Percentiles rank a stretch among this genome's conserved stretches.
These are phyloP conservation scores for Stagonosporopsis tanaceti DNA, from an alignment of 2,329 filamentous ascomycete species.

Conservation along the genomic window DNA sequence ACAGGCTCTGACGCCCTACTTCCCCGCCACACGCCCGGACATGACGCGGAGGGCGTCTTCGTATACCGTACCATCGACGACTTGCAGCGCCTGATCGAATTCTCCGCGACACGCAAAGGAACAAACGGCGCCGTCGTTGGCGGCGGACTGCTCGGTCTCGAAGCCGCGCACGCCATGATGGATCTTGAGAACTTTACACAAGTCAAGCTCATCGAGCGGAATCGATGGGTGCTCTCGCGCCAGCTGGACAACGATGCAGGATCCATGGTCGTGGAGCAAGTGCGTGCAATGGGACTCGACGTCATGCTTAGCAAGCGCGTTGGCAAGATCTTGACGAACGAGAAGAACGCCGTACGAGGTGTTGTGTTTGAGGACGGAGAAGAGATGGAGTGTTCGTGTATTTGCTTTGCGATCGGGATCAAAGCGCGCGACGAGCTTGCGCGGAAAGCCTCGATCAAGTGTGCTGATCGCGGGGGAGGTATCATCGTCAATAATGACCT, in stretches of 20 bases:
- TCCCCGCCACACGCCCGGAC: slow-evolving; percentile 74
- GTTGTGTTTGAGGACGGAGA: slow-evolving; percentile 84
- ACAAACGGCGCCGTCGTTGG: slow-evolving; percentile 80
- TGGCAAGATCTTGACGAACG: slow-evolving; percentile 72
- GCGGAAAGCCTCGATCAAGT: slow-evolving; percentile 72
- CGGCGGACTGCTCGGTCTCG: slow-evolving; percentile 83
- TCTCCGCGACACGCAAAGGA: slow-evolving; percentile 71
- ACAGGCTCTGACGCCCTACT: slow-evolving; percentile 87
- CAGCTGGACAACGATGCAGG: slow-evolving; percentile 86
- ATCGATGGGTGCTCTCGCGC: slow-evolving; percentile 80
- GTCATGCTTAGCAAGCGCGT: slow-evolving; percentile 81
- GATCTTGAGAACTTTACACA: slow-evolving; percentile 77
- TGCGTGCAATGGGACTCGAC: slow-evolving; percentile 78
- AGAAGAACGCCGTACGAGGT: slow-evolving; percentile 72
- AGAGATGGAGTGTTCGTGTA: slow-evolving; percentile 76
- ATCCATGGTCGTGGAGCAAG: slow-evolving; percentile 81
- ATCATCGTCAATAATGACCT: slow-evolving; percentile 74
- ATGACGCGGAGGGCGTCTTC: slow-evolving; percentile 84
- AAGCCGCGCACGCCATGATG: slow-evolving; percentile 92
- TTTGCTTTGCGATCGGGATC: slow-evolving; percentile 92
- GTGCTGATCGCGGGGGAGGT: slow-evolving; percentile 76
- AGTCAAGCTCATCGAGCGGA: slow-evolving; percentile 82
- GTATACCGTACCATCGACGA: slow-evolving; percentile 89
- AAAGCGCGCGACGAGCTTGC: slow-evolving; percentile 82
- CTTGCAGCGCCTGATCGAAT: slow-evolving; percentile 77